These are phyloP conservation scores for Tetragonia tetragonoides DNA, from an alignment of 148 eudicot genomes.

Conservation along the genomic window DNA sequence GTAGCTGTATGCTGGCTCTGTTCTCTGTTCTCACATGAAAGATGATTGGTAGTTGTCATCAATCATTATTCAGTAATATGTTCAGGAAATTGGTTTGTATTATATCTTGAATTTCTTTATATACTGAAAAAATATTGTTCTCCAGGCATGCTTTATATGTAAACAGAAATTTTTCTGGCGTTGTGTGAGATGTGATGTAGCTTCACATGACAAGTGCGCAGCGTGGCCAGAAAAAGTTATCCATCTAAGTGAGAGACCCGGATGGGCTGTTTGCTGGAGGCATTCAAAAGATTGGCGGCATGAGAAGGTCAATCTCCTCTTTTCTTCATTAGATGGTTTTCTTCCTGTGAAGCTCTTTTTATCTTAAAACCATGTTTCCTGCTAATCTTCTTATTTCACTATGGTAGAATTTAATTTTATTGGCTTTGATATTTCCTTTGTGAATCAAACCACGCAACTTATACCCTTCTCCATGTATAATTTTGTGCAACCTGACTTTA, in stretches of 20 bases:
- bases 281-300: slow-evolving; percentile 70
- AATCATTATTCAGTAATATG: background rate
- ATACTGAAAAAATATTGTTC: slow-evolving; percentile 10
- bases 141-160: slow-evolving; percentile 81
- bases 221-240: slow-evolving; percentile 76
- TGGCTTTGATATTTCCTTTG: background rate
- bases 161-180: slow-evolving; percentile 68
- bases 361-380: background rate
- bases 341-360: background rate
- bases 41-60: background rate
- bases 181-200: slow-evolving; percentile 70
- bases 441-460: background rate
- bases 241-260: slow-evolving; percentile 44
- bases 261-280: slow-evolving; percentile 85
- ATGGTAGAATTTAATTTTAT: background rate
- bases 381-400: background rate
- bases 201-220: slow-evolving; percentile 78
- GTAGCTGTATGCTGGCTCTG: background rate
- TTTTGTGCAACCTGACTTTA: background rate
- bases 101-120: background rate
- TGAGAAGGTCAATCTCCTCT: slow-evolving; percentile 74
- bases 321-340: slow-evolving; percentile 35
- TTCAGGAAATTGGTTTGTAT: background rate
- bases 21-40: background rate
- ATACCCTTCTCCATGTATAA: background rate